These are phyloP conservation scores for Phytopythium kandeliae DNA, from an alignment of 352 stramenopile genomes.

Conservation along the genomic window DNA sequence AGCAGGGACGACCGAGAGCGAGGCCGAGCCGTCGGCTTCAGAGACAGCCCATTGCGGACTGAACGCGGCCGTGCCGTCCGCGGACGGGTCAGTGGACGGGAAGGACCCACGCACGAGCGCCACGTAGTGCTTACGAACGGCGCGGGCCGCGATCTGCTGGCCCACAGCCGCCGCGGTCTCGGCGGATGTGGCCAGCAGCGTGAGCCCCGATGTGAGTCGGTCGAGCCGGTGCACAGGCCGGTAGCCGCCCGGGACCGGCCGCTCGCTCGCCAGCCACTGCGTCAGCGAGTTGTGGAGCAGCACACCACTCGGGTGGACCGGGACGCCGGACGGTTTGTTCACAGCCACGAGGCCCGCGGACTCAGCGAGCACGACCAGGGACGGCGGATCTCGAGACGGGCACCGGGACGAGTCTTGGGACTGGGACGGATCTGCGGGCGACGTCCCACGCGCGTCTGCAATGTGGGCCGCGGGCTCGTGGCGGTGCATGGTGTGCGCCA, in stretches of 20 bases:
- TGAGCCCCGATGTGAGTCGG: conserved; percentile 85
- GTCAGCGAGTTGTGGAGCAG: conserved; percentile 90
- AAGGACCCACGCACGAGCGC: conserved; percentile 42
- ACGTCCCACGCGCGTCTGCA: too few species aligned
- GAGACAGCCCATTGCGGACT: neutral
- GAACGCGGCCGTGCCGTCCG: neutral
- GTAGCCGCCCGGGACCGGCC: conserved; percentile 17
- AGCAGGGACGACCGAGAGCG: conserved; percentile 3
- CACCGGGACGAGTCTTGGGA: conserved; percentile 10
- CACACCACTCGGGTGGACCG: conserved; percentile 89
- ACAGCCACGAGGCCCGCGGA: conserved; percentile 52
- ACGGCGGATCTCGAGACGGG: neutral
- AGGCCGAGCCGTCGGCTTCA: neutral
- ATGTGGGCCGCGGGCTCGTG: conserved; percentile 89
- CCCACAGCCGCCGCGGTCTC: conserved; percentile 35
- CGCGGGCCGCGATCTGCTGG: conserved; percentile 25
- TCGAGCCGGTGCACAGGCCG: conserved; percentile 92
- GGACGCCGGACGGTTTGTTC: conserved; percentile 84
- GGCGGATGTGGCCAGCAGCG: conserved; percentile 47
- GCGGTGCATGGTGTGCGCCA: conserved; percentile 90
- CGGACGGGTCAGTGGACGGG: conserved; percentile 7
- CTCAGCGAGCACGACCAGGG: conserved; percentile 40
- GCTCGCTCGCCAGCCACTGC: conserved; percentile 29
- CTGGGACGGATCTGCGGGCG: too few species aligned
- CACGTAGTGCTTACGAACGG: conserved; percentile 51